Conservation (phyloP, 1,139 yeast species). For the Meyerozyma smithsonii region DNA sequence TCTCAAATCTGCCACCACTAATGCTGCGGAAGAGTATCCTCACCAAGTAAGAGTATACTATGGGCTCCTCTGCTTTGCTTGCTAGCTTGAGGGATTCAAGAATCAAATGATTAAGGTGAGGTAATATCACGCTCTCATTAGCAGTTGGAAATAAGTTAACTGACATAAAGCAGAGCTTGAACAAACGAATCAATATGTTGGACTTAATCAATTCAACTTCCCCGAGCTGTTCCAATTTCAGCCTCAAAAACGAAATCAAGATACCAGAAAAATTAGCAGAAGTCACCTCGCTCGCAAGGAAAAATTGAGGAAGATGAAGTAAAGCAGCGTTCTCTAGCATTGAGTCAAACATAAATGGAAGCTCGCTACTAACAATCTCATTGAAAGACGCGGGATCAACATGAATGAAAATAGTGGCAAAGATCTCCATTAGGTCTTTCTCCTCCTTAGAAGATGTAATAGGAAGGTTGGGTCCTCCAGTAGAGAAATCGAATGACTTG, state of each 20-base stretch:
- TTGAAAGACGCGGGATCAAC: slow-evolving; percentile 94
- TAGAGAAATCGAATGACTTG: slow-evolving; percentile 58
- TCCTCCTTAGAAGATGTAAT: slow-evolving; percentile 88
- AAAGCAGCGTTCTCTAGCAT: slow-evolving; percentile 84
- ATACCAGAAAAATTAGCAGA: slow-evolving; percentile 92
- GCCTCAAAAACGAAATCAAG: slow-evolving; percentile 67
- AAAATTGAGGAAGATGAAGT: slow-evolving; percentile 88
- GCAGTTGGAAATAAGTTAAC: slow-evolving; percentile 85
- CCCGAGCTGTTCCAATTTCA: slow-evolving; percentile 74
- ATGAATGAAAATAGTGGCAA: slow-evolving; percentile 90
- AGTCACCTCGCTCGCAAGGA: slow-evolving; percentile 88
- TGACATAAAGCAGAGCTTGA: slow-evolving; percentile 92
- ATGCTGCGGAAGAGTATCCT: slow-evolving; percentile 89
- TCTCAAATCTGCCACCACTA: slow-evolving; percentile 94
- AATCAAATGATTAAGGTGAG: slow-evolving; percentile 80
- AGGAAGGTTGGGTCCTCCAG: slow-evolving; percentile 75
- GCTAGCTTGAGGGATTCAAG: slow-evolving; percentile 75
- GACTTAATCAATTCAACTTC: slow-evolving; percentile 75
- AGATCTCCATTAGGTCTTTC: slow-evolving; percentile 91
- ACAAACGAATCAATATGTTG: slow-evolving; percentile 75
- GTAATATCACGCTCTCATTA: slow-evolving; percentile 82
- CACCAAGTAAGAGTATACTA: slow-evolving; percentile 81
- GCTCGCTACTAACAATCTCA: slow-evolving; percentile 81
- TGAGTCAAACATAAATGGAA: slow-evolving; percentile 71
- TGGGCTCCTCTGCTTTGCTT: slow-evolving; percentile 87